phyloP scores from a whole-genome alignment of 495 filamentous ascomycete genomes.

The Daldinia caldariorum region DNA sequence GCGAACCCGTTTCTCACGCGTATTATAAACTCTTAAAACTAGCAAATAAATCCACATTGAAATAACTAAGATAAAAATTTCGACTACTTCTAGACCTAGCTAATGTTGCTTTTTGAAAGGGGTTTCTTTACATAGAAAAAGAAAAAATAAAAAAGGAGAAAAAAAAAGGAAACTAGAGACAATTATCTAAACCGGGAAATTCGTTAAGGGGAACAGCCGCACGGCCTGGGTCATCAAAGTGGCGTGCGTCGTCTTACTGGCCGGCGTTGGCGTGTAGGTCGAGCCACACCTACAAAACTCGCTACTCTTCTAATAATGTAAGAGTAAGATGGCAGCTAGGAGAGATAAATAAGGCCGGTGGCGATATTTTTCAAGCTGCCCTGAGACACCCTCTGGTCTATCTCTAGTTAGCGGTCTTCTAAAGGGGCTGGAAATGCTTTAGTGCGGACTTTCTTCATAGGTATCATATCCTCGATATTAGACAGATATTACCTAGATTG shows the following conservation, averaged over 20 bases:
- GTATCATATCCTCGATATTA: background rate
- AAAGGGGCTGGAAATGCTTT: background rate
- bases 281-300: background rate
- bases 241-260: background rate
- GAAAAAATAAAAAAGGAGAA: background rate
- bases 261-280: background rate
- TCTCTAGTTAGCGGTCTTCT: background rate
- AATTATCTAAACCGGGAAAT: background rate
- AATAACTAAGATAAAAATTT: conserved; percentile 2
- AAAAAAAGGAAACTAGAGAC: background rate
- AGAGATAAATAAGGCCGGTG: background rate
- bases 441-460: background rate
- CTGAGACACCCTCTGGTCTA: background rate
- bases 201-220: background rate
- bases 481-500: background rate
- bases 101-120: background rate
- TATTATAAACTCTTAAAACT: background rate
- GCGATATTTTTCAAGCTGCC: background rate
- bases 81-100: background rate
- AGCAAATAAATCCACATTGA: background rate
- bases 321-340: background rate
- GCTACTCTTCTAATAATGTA: background rate
- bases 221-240: background rate
- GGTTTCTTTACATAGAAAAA: background rate
- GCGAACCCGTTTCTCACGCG: conserved; percentile 3